These are phyloP conservation scores for Scleroderma bovista DNA, from an alignment of 768 basidiomycete species.

Conservation along the genomic window DNA sequence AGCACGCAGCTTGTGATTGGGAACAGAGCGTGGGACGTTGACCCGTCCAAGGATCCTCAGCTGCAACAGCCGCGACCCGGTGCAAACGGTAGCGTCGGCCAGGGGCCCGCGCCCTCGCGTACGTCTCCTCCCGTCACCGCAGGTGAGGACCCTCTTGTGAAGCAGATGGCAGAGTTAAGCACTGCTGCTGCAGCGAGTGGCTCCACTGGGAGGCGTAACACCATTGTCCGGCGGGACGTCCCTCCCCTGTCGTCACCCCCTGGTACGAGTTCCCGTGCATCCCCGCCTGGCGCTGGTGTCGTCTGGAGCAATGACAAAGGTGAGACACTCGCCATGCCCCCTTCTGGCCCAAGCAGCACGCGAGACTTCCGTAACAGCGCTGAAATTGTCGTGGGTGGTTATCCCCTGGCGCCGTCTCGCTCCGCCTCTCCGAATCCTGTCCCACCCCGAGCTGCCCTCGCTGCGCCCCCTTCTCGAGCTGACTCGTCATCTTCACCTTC, in stretches of 20 bases:
- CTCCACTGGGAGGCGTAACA: conserved; percentile 11
- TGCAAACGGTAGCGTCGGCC: neutral
- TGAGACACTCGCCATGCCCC: conserved; percentile 19
- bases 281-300: neutral
- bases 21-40: conserved; percentile 58
- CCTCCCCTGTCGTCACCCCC: conserved; percentile 7
- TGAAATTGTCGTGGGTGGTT: conserved; percentile 71
- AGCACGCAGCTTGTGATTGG: conserved; percentile 62
- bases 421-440: conserved; percentile 61
- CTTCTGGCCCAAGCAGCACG: conserved; percentile 2
- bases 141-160: conserved; percentile 56
- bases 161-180: conserved; percentile 55
- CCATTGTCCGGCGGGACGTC: conserved; percentile 18
- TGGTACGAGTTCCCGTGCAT: conserved; percentile 1
- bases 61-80: conserved; percentile 16
- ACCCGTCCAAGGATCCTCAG: conserved; percentile 63
- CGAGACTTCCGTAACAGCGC: conserved; percentile 74
- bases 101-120: conserved; percentile 1
- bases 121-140: conserved; percentile 33
- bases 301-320: no score
- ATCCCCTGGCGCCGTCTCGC: conserved; percentile 62
- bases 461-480: conserved; percentile 48
- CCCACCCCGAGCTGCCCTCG: conserved; percentile 65
- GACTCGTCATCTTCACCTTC: conserved; percentile 11
- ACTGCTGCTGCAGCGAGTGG: conserved; percentile 19